These are phyloP conservation scores for Taxillus chinensis DNA, from an alignment of 164 flowering plant species.

Conservation along the genomic window DNA sequence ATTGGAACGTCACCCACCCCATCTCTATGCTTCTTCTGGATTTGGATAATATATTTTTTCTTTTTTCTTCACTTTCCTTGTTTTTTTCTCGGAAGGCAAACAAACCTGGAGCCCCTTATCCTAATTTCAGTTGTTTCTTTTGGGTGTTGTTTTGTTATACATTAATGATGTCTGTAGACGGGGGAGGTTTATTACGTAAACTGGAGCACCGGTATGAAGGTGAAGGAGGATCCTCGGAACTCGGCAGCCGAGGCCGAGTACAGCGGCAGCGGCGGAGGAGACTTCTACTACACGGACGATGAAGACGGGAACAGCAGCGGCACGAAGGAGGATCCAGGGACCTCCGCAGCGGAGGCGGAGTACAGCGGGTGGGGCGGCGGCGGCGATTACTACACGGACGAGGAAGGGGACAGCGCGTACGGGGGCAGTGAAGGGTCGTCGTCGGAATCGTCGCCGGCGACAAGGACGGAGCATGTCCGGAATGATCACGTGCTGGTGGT, in stretches of 20 bases:
- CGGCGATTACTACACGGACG: too few species aligned
- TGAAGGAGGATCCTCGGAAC: constrained; percentile 63
- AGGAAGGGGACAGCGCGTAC: background rate
- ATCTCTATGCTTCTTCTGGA: too few species aligned
- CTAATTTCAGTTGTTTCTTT: too few species aligned
- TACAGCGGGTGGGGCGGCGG: constrained; percentile 32
- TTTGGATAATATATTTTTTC: too few species aligned
- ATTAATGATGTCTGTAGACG: constrained; percentile 35
- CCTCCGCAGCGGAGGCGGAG: constrained; percentile 44
- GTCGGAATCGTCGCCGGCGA: background rate
- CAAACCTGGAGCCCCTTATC: too few species aligned
- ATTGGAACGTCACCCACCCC: too few species aligned
- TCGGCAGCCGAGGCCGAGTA: constrained; percentile 8
- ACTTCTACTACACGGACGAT: constrained; percentile 25
- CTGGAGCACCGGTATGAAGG: constrained; percentile 70
- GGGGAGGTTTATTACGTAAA: constrained; percentile 85
- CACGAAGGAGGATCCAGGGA: constrained; percentile 23
- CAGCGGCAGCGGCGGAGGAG: constrained; percentile 5
- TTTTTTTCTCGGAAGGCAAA: too few species aligned
- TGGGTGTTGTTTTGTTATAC: too few species aligned
- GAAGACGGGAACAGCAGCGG: constrained; percentile 15
- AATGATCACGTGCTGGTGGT: constrained; percentile 46
- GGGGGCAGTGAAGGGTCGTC: background rate
- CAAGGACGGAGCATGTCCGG: background rate
- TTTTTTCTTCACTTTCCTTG: too few species aligned